phyloP scores from a whole-genome alignment of 345 rosid genomes.

The Lepidium sativum region DNA sequence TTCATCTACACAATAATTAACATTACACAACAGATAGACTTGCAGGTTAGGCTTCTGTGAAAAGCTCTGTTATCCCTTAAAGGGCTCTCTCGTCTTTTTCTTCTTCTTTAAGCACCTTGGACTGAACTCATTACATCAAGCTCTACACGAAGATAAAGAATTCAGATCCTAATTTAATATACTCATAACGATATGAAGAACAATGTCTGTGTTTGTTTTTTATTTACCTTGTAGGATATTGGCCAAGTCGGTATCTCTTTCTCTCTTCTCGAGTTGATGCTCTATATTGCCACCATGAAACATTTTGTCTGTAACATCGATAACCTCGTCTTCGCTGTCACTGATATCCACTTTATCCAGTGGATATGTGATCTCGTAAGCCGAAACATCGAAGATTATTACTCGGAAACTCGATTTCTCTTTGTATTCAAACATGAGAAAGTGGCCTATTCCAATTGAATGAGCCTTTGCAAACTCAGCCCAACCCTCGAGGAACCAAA shows the following conservation, averaged over 20 bases:
- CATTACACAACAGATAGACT: conserved; percentile 10
- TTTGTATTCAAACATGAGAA: conserved; percentile 16
- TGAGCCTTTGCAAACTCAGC: conserved; percentile 24
- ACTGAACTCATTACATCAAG: conserved; percentile 4
- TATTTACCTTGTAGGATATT: conserved; percentile 14
- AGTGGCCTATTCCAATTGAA: conserved; percentile 14
- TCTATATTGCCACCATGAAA: neutral
- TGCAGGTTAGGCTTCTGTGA: neutral
- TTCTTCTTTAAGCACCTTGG: conserved; percentile 2
- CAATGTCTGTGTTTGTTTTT: neutral
- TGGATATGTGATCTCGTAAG: conserved; percentile 18
- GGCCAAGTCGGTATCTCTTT: conserved; percentile 1
- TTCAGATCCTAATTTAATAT: neutral
- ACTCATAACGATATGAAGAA: neutral
- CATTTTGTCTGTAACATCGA: neutral
- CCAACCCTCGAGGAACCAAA: conserved; percentile 28
- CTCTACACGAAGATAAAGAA: conserved; percentile 5
- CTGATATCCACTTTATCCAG: conserved; percentile 6
- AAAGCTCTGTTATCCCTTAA: conserved; percentile 1
- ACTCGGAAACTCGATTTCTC: conserved; percentile 15
- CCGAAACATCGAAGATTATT: conserved; percentile 15
- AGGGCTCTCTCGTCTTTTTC: conserved; percentile 13
- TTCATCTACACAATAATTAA: neutral
- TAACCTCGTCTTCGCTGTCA: conserved; percentile 22
- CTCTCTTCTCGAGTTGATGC: neutral